phyloP scores from a whole-genome alignment of 345 rosid genomes.

The Populus ilicifolia region DNA sequence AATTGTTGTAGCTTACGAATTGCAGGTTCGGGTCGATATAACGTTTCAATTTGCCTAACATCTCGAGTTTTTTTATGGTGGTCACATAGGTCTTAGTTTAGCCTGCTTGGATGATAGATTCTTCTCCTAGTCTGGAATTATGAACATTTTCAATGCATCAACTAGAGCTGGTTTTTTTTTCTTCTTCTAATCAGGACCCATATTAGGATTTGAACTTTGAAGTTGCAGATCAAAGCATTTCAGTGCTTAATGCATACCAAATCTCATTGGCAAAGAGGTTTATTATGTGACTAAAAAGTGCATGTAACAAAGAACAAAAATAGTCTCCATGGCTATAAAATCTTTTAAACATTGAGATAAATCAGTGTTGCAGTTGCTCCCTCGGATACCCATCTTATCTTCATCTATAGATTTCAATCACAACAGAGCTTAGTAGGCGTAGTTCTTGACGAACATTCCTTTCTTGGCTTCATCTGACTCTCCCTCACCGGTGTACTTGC shows the following conservation, averaged over 20 bases:
- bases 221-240: background rate
- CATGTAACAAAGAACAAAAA: slow-evolving; percentile 39
- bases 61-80: background rate
- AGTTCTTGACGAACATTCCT: slow-evolving; percentile 90
- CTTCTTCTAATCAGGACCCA: background rate
- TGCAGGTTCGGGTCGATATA: background rate
- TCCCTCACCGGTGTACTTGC: slow-evolving; percentile 83
- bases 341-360: slow-evolving; percentile 26
- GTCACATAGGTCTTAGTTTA: background rate
- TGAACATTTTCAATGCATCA: background rate
- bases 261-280: slow-evolving; percentile 31
- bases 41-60: background rate
- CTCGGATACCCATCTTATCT: slow-evolving; percentile 19
- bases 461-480: slow-evolving; percentile 93
- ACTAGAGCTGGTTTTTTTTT: background rate
- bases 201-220: background rate
- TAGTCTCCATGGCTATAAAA: slow-evolving; percentile 36
- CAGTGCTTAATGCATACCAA: slow-evolving; percentile 11
- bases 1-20: background rate
- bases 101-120: background rate
- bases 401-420: slow-evolving; percentile 4
- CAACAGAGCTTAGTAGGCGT: slow-evolving; percentile 46
- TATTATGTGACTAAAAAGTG: slow-evolving; percentile 36
- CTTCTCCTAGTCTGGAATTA: background rate
- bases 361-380: slow-evolving; percentile 10